phyloP scores from a whole-genome alignment of 495 filamentous ascomycete species.

The Tuber indicum region DNA sequence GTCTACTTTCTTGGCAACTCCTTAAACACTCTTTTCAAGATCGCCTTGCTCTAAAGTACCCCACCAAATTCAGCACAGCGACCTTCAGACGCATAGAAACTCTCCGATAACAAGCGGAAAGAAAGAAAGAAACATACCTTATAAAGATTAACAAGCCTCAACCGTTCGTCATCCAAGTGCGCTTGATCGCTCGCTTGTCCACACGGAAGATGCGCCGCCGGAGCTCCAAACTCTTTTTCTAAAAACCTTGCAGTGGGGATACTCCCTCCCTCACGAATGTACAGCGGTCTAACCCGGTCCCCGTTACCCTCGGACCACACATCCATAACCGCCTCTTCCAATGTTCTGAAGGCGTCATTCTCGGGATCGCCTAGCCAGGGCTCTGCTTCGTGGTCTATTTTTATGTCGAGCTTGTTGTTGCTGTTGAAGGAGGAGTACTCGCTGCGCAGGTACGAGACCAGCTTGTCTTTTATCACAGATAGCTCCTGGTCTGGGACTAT shows the following conservation, averaged over 20 bases:
- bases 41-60: constrained; percentile 59
- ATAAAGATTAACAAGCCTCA: constrained; percentile 77
- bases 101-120: neutral
- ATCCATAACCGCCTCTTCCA: constrained; percentile 76
- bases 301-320: constrained; percentile 57
- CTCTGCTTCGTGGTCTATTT: constrained; percentile 86
- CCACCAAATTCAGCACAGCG: constrained; percentile 7
- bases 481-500: constrained; percentile 90
- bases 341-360: constrained; percentile 82
- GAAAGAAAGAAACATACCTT: constrained; percentile 47
- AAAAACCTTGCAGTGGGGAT: constrained; percentile 90
- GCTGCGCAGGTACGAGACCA: constrained; percentile 61
- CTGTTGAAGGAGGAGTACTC: constrained; percentile 68
- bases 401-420: constrained; percentile 71
- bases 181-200: constrained; percentile 91
- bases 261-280: constrained; percentile 90
- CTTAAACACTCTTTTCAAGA: constrained; percentile 79
- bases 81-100: neutral
- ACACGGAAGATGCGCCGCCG: constrained; percentile 87
- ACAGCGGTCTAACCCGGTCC: constrained; percentile 58
- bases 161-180: constrained; percentile 89
- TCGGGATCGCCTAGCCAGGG: constrained; percentile 91
- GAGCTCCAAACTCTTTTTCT: constrained; percentile 88
- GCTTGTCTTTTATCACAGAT: constrained; percentile 58
- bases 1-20: constrained; percentile 54